phyloP scores from a whole-genome alignment of 352 stramenopile genomes.

The Globisporangium iwayamae region DNA sequence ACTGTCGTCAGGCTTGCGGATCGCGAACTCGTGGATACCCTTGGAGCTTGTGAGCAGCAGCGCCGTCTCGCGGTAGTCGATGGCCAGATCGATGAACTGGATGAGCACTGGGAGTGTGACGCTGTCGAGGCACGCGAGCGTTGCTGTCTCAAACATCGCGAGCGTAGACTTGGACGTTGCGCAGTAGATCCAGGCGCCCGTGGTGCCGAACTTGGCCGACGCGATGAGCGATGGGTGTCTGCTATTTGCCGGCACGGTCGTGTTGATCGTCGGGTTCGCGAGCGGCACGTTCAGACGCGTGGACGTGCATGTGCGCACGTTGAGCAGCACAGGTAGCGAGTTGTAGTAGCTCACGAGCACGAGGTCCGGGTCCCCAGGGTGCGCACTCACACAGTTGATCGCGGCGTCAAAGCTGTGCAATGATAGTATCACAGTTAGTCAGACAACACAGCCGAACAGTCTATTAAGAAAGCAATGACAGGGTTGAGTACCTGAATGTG shows the following conservation, averaged over 20 bases:
- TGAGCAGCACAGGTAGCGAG: conserved; percentile 44
- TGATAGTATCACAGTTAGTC: background rate
- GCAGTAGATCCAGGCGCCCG: conserved; percentile 60
- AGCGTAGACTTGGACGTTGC: conserved; percentile 66
- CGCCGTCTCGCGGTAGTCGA: conserved; percentile 47
- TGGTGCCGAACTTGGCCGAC: conserved; percentile 46
- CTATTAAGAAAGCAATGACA: background rate
- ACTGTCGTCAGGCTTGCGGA: conserved; percentile 1
- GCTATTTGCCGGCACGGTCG: conserved; percentile 48
- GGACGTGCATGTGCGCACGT: conserved; percentile 34
- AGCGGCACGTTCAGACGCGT: conserved; percentile 34
- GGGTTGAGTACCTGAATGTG: conserved; percentile 26
- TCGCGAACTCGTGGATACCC: conserved; percentile 64
- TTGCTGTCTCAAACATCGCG: conserved; percentile 50
- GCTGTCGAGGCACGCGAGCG: conserved; percentile 41
- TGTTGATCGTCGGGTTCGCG: conserved; percentile 46
- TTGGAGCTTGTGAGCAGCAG: conserved; percentile 70
- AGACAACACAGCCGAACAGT: background rate
- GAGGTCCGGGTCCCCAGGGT: conserved; percentile 49
- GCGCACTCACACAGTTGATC: conserved; percentile 53
- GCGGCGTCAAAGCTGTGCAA: conserved; percentile 38
- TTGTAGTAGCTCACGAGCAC: conserved; percentile 63
- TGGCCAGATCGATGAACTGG: conserved; percentile 64
- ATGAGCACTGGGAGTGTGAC: conserved; percentile 50
- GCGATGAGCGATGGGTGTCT: conserved; percentile 50